Percentiles rank a stretch among this genome's conserved stretches.
These are phyloP conservation scores for Chamaecyparis obtusa DNA, from an alignment of 75 land plant species.

Conservation along the genomic window DNA sequence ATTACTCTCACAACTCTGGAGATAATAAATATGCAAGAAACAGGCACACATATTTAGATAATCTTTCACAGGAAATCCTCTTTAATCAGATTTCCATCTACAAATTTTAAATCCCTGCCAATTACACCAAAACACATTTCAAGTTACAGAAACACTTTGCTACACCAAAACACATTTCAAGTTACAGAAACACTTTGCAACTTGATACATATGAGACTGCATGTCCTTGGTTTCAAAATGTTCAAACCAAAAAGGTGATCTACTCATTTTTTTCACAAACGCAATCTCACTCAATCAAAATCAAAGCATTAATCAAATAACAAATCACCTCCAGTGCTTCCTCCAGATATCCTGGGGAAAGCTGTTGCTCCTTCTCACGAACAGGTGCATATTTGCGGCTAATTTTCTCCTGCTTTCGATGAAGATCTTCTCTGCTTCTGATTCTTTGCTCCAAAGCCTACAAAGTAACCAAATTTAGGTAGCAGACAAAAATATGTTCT, in stretches of 20 bases:
- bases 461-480: constrained; percentile 8
- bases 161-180: neutral
- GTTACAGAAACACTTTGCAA: neutral
- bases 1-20: neutral
- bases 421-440: constrained; percentile 71
- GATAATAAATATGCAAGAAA: neutral
- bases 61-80: neutral
- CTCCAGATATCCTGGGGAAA: constrained; percentile 92
- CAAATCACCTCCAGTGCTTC: constrained; percentile 73
- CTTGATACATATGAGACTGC: neutral
- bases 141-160: too few relatives aligned
- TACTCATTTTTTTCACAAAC: neutral
- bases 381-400: constrained; percentile 61
- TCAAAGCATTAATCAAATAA: neutral
- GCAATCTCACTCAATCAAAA: neutral
- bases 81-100: neutral
- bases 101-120: neutral
- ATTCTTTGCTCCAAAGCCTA: constrained; percentile 78
- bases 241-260: neutral
- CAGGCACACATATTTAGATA: neutral
- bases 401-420: constrained; percentile 79
- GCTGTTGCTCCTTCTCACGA: constrained; percentile 67
- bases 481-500: neutral
- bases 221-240: neutral
- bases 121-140: neutral